phyloP scores from a whole-genome alignment of 1,139 yeast species.

The Zygotorulaspora mrakii region DNA sequence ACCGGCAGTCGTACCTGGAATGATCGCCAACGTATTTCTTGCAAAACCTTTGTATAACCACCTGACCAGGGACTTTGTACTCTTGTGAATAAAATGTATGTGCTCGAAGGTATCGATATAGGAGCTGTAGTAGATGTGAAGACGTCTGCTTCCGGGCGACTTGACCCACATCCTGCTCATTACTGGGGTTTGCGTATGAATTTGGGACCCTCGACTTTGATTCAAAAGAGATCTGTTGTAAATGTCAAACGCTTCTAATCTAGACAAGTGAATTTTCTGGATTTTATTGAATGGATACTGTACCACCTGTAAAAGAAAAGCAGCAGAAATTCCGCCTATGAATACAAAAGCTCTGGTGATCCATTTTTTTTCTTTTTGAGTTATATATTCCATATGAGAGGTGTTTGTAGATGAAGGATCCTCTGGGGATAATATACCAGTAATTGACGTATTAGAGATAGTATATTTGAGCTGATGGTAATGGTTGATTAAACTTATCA shows the following conservation, averaged over 20 bases:
- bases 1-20: conserved; percentile 87
- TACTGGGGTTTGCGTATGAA: conserved; percentile 15
- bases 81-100: conserved; percentile 50
- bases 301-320: conserved; percentile 66
- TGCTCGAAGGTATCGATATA: conserved; percentile 70
- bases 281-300: conserved; percentile 81
- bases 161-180: conserved; percentile 21
- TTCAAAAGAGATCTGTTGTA: conserved; percentile 44
- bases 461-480: conserved; percentile 36
- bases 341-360: conserved; percentile 69
- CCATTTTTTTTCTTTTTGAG: conserved; percentile 39
- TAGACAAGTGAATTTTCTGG: conserved; percentile 72
- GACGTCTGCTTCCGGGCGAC: conserved; percentile 18
- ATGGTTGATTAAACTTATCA: conserved; percentile 38
- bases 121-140: conserved; percentile 51
- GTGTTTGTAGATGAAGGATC: conserved; percentile 25
- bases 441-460: conserved; percentile 16
- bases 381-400: conserved; percentile 13
- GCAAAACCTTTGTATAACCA: conserved; percentile 78
- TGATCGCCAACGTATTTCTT: conserved; percentile 65
- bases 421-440: conserved; percentile 12
- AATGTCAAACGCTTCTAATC: conserved; percentile 77
- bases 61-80: conserved; percentile 56
- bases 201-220: conserved; percentile 4
- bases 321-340: conserved; percentile 88